Base-by-base conservation (phyloP, 2,329 filamentous ascomycete genomes). In the Daldinia sp. region DNA sequence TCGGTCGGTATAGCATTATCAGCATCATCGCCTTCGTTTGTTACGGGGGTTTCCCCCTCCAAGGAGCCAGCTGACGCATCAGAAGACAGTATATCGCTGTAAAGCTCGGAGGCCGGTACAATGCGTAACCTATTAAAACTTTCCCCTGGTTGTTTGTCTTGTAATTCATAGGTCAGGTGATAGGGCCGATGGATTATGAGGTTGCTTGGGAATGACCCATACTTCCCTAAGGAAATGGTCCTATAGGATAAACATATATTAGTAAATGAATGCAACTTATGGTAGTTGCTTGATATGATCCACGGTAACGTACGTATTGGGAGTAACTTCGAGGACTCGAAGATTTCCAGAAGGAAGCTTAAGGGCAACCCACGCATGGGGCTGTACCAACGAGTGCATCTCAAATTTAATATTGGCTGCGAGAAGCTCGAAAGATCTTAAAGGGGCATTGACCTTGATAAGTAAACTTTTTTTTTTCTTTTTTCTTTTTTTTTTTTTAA, bases 141-240 rank as follows among this genome's bases (percentile, higher is more conserved):
- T 68, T 90, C 87, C 63, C 84, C 84, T 3, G 88, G 83, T 23
- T 82, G 78, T 72, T 85, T 87, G 71, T 97, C 93, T 66, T 90
- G 85, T 1, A 98, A 83, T 76, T 98, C 94, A 78, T 93, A 99
- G 0, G 94, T 98, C 63, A 96, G 82, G 79, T 97, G 87, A 75
- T 92, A 97, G 0, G 95, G 95, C 6, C 95, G 89, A n/a, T 93
- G 90, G 66, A 99, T 86, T 45, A 99, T 87, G 29, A 95, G 85
- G 74, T 98, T 97, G 53, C 92, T 88, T 13, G 92, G 90, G 74
- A 99, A 97, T 1, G 88, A 87, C 67, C 95, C 95, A 76, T 95
- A 96, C 85, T 97, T 98, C 58, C 93, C 93, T 30, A 98, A 83
- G 1, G 92, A 93, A 68, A 98, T 90, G 43, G 87, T 92, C 37